Percentiles rank a stretch among this genome's conserved stretches.
Evolutionary conservation across 192 early-diverging fungal species (phyloP).

Genomic region (Coemansia sp.): DNA sequence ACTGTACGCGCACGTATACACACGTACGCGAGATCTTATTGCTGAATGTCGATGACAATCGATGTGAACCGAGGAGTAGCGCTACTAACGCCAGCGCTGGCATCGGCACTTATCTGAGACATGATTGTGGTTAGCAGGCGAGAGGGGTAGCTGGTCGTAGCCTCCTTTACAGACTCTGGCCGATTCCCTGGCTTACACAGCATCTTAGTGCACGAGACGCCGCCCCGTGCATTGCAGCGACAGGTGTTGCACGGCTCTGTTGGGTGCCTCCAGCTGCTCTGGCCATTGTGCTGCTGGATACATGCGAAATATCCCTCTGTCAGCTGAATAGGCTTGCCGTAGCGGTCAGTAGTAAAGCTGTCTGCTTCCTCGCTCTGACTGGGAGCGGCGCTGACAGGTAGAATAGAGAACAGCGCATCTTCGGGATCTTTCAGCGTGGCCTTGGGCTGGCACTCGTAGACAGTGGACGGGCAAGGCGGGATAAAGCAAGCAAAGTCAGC

Average conservation of each 20-base stretch:
- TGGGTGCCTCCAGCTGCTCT: conserved; percentile 31
- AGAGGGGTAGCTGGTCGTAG: not conserved
- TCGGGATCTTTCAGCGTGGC: conserved; percentile 28
- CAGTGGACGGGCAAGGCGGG: conserved; percentile 29
- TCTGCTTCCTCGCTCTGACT: not conserved
- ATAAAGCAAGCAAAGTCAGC: conserved; percentile 34
- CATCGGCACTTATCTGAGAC: conserved; percentile 5
- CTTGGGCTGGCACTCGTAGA: conserved; percentile 39
- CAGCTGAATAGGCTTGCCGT: conserved; percentile 11
- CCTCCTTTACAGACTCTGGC: not conserved
- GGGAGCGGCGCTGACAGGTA: conserved; percentile 3
- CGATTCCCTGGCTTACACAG: conserved; percentile 19
- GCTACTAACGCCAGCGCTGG: not conserved
- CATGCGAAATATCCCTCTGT: conserved; percentile 40
- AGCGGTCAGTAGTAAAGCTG: conserved; percentile 1
- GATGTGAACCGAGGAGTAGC: conserved; percentile 24
- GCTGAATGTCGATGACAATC: conserved; percentile 23
- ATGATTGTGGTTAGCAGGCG: conserved; percentile 28
- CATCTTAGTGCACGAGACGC: conserved; percentile 45
- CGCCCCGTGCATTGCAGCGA: conserved; percentile 29
- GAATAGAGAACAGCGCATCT: conserved; percentile 17
- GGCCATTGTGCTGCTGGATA: conserved; percentile 33
- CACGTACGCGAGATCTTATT: not conserved
- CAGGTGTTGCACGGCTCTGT: conserved; percentile 41
- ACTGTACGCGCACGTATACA: not conserved